Percentiles rank a stretch among this genome's conserved stretches.
These are phyloP conservation scores for Dianthus caryophyllus DNA, from an alignment of 148 eudicot genomes.

Conservation along the genomic window DNA sequence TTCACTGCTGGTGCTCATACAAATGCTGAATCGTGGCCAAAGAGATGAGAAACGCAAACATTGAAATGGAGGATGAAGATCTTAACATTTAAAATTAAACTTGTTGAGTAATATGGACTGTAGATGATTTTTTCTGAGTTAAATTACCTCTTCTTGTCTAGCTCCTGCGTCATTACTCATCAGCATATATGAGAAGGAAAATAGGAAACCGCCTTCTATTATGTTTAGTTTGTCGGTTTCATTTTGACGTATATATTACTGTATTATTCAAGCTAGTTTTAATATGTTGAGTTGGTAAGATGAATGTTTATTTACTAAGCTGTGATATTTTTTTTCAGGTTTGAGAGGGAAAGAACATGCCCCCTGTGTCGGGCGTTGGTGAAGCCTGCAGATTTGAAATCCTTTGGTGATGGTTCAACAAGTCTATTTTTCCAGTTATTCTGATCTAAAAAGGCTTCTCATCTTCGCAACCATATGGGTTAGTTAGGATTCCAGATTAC, in stretches of 20 bases:
- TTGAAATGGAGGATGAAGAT: neutral
- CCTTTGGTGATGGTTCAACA: conserved; percentile 82
- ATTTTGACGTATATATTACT: neutral
- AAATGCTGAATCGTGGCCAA: too few species aligned
- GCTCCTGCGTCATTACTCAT: neutral
- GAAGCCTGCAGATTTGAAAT: conserved; percentile 77
- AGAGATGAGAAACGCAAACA: neutral
- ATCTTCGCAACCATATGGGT: conserved; percentile 8
- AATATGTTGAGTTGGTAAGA: neutral
- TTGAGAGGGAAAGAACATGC: conserved; percentile 87
- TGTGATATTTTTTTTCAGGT: conserved; percentile 39
- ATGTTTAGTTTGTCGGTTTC: neutral
- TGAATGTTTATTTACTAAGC: neutral
- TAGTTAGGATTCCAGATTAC: conserved; percentile 5
- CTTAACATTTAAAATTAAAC: neutral
- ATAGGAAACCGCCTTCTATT: neutral
- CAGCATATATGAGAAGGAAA: neutral
- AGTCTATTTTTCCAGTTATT: conserved; percentile 70
- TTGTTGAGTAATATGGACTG: too few species aligned
- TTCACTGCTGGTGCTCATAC: too few species aligned
- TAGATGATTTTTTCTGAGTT: too few species aligned
- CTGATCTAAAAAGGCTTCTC: conserved; percentile 21
- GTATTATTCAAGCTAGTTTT: neutral
- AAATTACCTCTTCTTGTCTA: neutral
- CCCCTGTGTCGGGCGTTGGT: conserved; percentile 81